A percentile compares a stretch with the other conserved stretches of the same genome.
These are phyloP conservation scores for Mrakia blollopis DNA, from an alignment of 768 basidiomycete genomes.

Conservation along the genomic window DNA sequence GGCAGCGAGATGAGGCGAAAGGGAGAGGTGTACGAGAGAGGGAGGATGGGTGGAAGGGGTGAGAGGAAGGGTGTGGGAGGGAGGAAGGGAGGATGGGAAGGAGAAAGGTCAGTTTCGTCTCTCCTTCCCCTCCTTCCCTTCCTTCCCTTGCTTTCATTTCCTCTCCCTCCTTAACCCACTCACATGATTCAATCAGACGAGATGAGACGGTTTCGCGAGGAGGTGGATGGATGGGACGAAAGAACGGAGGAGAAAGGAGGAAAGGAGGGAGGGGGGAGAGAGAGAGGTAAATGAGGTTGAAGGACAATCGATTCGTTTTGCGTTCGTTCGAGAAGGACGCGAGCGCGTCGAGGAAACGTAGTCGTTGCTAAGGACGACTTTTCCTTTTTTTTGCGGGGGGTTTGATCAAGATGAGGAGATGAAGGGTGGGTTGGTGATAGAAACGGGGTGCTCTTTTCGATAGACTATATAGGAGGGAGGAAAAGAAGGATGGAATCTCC, in stretches of 20 bases:
- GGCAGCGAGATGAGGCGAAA: too few species aligned
- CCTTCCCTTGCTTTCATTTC: not conserved
- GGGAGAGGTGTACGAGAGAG: not conserved
- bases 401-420: too few species aligned
- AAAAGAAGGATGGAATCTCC: too few species aligned
- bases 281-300: not conserved
- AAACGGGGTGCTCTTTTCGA: too few species aligned
- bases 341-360: too few species aligned
- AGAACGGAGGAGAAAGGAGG: not conserved
- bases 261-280: not conserved
- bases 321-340: not conserved
- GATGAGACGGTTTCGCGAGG: not conserved
- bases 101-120: not conserved
- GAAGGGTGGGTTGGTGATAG: too few species aligned
- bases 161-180: too few species aligned
- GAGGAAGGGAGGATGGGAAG: not conserved
- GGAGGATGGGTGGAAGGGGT: not conserved
- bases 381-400: too few species aligned
- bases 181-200: not conserved
- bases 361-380: too few species aligned
- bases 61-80: not conserved
- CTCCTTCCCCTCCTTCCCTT: too few species aligned
- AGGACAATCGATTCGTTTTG: not conserved
- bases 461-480: too few species aligned
- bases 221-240: not conserved